Conservation (phyloP, 768 basidiomycete genomes). For the Chalciporus pseudorubinellus region DNA sequence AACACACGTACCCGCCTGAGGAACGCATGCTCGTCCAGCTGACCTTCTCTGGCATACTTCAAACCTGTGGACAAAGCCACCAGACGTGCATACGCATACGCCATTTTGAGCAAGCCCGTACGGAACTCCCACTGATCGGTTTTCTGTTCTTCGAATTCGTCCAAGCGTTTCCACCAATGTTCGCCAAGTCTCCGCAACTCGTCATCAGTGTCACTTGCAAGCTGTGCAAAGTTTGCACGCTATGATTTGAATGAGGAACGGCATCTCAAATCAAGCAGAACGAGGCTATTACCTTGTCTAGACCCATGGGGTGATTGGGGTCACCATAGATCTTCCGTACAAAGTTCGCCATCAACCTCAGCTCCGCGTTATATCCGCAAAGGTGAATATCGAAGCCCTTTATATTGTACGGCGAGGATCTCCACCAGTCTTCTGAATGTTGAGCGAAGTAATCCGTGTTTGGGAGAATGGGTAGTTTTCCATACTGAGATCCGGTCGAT, state of each 20-base stretch:
- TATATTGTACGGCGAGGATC: constrained; percentile 63
- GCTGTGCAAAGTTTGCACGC: constrained; percentile 60
- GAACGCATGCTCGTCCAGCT: constrained; percentile 60
- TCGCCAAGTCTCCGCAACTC: constrained; percentile 53
- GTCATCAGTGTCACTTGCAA: constrained; percentile 70
- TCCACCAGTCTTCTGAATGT: constrained; percentile 72
- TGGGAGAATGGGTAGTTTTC: constrained; percentile 78
- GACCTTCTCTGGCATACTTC: constrained; percentile 65
- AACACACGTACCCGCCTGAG: constrained; percentile 50
- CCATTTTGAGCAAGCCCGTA: constrained; percentile 57
- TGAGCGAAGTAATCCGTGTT: constrained; percentile 74
- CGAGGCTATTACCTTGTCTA: constrained; percentile 57
- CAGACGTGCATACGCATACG: constrained; percentile 67
- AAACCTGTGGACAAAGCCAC: constrained; percentile 72
- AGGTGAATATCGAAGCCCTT: constrained; percentile 77
- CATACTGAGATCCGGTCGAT: constrained; percentile 85
- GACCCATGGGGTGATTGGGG: constrained; percentile 67
- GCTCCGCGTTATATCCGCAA: constrained; percentile 72
- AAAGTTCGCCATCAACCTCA: constrained; percentile 63
- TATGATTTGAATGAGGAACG: constrained; percentile 26
- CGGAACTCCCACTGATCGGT: constrained; percentile 55
- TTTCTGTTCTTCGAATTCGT: constrained; percentile 52
- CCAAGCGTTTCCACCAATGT: constrained; percentile 53
- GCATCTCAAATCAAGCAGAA: not conserved
- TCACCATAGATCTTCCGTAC: constrained; percentile 66